Base-by-base conservation (phyloP, 1,284 basidiomycete genomes). In the Ganoderma resinaceum region DNA sequence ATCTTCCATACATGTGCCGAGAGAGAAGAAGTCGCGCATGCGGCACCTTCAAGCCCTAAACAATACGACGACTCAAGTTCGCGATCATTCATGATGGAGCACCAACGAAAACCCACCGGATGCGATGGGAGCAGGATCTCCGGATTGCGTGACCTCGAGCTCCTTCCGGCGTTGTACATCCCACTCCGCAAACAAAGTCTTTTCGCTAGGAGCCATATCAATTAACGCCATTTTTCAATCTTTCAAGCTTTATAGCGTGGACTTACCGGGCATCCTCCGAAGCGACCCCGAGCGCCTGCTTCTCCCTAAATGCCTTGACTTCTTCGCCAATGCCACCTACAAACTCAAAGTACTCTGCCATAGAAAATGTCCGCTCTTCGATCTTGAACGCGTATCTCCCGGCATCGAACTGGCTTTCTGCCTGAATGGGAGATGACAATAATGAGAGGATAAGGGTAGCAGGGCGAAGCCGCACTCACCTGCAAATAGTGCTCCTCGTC, bases 361-460 rank as follows among this genome's bases (percentile, higher is more conserved):
- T 86, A 5, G 89, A 89, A 70, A 91, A 89, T 7, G 73, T 78
- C 0, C 78, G 80, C 0, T 79, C 75, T 70, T 89, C 84, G 52
- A 87, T 84, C 88, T 88, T 82, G 74, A 91, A 91, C 29, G 73
- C 72, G 76, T 89, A 91, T 63, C 82, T 82, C 33, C 91, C 91
- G 0, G 87, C 82, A 71, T 91, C 87, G 73, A 91, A 92, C 35
- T 80, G 79, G 53, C 81, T 84, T 75, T 89, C 87, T 7, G 88
- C 76, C 85, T 89, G 3, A 20, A n/a, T 12, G 35, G 37, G 14
- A n/a, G 16, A 6, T n/a, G 26, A 14, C 20, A 0, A 33, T n/a
- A 52, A 26, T 18, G 3, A 16, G 18, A 37, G 20, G 20, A 18
- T 18, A 26, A 6, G 29, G 20, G 31, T 18, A 33, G n/a, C 2